Evolutionary conservation across 108 stramenopile species (phyloP).

Genomic region (Fragilariopsis cylindrus): DNA sequence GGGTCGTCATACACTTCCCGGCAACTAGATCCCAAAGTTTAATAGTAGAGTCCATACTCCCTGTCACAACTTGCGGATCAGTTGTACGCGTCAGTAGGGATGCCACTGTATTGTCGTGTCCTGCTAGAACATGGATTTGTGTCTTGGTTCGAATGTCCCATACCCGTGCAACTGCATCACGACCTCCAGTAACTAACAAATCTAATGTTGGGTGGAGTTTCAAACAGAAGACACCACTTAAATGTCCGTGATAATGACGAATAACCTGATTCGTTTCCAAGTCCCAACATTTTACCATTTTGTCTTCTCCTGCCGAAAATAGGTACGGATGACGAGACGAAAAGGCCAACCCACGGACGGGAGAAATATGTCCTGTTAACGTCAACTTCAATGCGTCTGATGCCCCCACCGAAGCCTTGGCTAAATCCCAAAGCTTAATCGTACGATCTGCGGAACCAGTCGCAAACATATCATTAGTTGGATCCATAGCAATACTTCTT

Average conservation of each 20-base stretch:
- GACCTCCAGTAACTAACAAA: constrained; percentile 97
- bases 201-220: constrained; percentile 97
- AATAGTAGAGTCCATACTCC: constrained; percentile 95
- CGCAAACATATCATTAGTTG: constrained; percentile 95
- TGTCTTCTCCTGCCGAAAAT: constrained; percentile 97
- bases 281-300: constrained; percentile 99
- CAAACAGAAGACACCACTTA: constrained; percentile 92
- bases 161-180: constrained; percentile 96
- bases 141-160: constrained; percentile 99
- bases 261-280: constrained; percentile 99
- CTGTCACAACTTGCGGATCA: constrained; percentile 97
- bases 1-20: constrained; percentile 94
- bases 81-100: constrained; percentile 87
- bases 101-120: constrained; percentile 95
- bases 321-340: constrained; percentile 94
- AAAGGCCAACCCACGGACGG: constrained; percentile 96
- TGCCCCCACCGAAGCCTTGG: constrained; percentile 92
- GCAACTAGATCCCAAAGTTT: constrained; percentile 99
- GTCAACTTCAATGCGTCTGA: constrained; percentile 93
- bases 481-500: constrained; percentile 95
- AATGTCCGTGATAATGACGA: constrained; percentile 99
- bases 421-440: constrained; percentile 98
- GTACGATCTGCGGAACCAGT: constrained; percentile 97
- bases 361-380: constrained; percentile 96
- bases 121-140: constrained; percentile 89